These are phyloP conservation scores for Fusarium compactum DNA, from an alignment of 2,329 filamentous ascomycete species.

Conservation along the genomic window DNA sequence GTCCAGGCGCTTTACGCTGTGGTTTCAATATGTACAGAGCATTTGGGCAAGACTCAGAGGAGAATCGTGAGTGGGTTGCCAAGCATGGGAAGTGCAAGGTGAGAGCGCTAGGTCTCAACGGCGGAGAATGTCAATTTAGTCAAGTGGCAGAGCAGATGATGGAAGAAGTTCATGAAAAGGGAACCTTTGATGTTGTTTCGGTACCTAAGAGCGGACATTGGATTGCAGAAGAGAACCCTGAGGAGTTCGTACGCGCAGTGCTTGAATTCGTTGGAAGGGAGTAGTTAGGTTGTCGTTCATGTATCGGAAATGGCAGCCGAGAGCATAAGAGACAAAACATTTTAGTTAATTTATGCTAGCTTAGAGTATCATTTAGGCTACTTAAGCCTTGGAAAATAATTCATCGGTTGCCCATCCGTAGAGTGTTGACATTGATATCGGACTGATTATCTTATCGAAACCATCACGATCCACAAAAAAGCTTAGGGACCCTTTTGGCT, in stretches of 20 bases:
- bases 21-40: constrained; percentile 12
- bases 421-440: background rate
- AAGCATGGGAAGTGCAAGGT: constrained; percentile 26
- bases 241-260: constrained; percentile 11
- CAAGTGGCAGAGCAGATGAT: constrained; percentile 26
- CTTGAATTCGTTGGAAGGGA: constrained; percentile 19
- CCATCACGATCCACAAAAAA: constrained; percentile 22
- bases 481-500: constrained; percentile 31
- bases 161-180: constrained; percentile 17
- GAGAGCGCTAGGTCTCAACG: constrained; percentile 12
- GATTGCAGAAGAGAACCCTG: constrained; percentile 26
- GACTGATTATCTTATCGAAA: constrained; percentile 39
- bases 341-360: background rate
- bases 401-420: too few relatives aligned
- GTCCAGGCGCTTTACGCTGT: constrained; percentile 2
- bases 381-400: background rate
- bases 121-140: constrained; percentile 16
- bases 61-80: constrained; percentile 31
- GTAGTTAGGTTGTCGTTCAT: background rate
- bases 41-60: constrained; percentile 12
- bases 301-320: background rate
- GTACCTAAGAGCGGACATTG: constrained; percentile 24
- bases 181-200: constrained; percentile 8
- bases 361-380: background rate
- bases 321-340: background rate